phyloP scores from a whole-genome alignment of 306 rosid species.

The Canavalia gladiata region DNA sequence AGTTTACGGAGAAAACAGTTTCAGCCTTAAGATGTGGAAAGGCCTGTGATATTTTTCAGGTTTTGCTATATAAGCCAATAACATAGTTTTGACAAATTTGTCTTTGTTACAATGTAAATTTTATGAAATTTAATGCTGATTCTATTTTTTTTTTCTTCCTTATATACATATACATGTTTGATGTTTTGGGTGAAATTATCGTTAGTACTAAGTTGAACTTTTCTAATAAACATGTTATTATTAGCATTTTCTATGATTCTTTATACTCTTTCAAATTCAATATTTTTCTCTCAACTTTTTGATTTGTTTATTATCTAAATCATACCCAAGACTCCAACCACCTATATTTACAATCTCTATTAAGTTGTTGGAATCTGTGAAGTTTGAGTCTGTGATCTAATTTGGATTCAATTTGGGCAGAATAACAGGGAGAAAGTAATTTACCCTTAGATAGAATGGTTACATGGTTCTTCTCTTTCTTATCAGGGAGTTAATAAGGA shows the following conservation, averaged over 20 bases:
- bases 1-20: constrained; percentile 75
- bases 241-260: constrained; percentile 48
- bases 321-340: constrained; percentile 84
- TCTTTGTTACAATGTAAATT: constrained; percentile 10
- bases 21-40: constrained; percentile 61
- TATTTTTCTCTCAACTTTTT: constrained; percentile 84
- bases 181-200: constrained; percentile 62
- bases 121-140: constrained; percentile 25
- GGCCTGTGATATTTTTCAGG: constrained; percentile 77
- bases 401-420: constrained; percentile 82
- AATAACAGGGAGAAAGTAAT: constrained; percentile 78
- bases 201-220: constrained; percentile 68
- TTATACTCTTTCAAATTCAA: constrained; percentile 75
- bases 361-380: constrained; percentile 71
- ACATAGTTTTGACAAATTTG: neutral
- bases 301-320: constrained; percentile 80
- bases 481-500: constrained; percentile 70
- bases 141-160: constrained; percentile 6
- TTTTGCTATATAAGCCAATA: constrained; percentile 48
- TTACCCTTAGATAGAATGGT: constrained; percentile 95
- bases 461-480: constrained; percentile 72
- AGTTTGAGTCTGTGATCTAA: constrained; percentile 67
- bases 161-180: constrained; percentile 71
- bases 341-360: constrained; percentile 78
- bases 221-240: constrained; percentile 45